Evolutionary conservation across 164 flowering plant genomes (phyloP), one percentile per base, ranked within the genome.

Genomic region (Chloranthus sessilifolius): DNA sequence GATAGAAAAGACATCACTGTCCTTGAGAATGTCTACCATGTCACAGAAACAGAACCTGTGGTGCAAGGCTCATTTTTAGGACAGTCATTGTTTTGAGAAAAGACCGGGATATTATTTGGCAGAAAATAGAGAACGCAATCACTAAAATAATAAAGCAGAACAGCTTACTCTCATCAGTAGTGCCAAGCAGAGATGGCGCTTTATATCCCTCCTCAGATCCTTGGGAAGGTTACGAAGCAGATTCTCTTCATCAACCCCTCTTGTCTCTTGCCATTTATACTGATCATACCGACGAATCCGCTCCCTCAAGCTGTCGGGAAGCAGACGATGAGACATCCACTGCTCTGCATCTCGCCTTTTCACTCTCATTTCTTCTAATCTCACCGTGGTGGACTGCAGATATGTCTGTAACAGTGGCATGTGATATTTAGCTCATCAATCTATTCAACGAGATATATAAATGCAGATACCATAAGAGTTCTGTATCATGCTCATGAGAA

Each of bases 271-370:
- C 87, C 87, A 81, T 55, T 70, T 78, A 57, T 76, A 81, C 42
- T 81, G 88, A 29, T 78, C 84, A 60, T 78, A 76, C 15, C 77
- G 60, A 53, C 75, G 74, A 39, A 78, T 73, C 19, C 83, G 67
- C 55, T 78, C 78, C 59, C 75, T 68, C 42, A 81, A 52, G 39
- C 36, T 49, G 29, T 78, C 75, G 11, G 88, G 88, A 47, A 81
- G 88, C 50, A 68, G 48, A 2, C 87, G 78, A 44, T 81, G 83
- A 3, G 76, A 66, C 83, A 81, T 81, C 87, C 87, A 81, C 54
- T 81, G 82, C 53, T 78, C 84, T 21, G 82, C 75, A 62, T 81
- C 88, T 55, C 76, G 73, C 54, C 76, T 72, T 60, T 79, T 79
- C 31, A 77, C 73, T 51, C 85, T 74, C 85, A 74, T 74, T 59